A percentile compares a stretch with the other conserved stretches of the same genome.
Conservation (phyloP, 345 rosid species). For the Populus simonii region DNA sequence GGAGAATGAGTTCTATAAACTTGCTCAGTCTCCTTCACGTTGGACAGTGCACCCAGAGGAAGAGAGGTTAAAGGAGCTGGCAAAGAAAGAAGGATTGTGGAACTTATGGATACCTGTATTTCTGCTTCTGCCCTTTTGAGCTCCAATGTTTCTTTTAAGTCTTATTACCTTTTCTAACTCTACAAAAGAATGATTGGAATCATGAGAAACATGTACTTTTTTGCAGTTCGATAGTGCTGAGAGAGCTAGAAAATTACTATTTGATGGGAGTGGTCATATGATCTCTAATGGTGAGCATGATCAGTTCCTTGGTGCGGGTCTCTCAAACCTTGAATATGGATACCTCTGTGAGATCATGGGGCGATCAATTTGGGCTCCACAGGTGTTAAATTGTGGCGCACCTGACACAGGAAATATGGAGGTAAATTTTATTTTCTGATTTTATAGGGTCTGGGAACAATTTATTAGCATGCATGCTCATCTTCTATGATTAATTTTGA, state of each 20-base stretch:
- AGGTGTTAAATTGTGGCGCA: slow-evolving; percentile 91
- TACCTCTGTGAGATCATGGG: slow-evolving; percentile 99
- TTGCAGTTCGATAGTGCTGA: slow-evolving; percentile 85
- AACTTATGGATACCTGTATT: slow-evolving; percentile 81
- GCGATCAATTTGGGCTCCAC: slow-evolving; percentile 93
- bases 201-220: slow-evolving; percentile 20
- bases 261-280: slow-evolving; percentile 32
- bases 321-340: slow-evolving; percentile 94
- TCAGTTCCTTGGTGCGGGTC: slow-evolving; percentile 79
- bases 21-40: slow-evolving; percentile 63
- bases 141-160: neutral
- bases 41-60: slow-evolving; percentile 95
- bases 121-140: slow-evolving; percentile 4
- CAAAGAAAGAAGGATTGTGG: slow-evolving; percentile 90
- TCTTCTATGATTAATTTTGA: neutral
- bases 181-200: neutral
- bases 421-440: slow-evolving; percentile 41
- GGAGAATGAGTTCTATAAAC: slow-evolving; percentile 76
- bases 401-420: slow-evolving; percentile 99
- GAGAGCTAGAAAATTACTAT: slow-evolving; percentile 67
- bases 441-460: neutral
- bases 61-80: slow-evolving; percentile 81
- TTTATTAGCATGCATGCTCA: neutral
- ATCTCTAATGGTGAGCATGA: slow-evolving; percentile 28
- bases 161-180: neutral